Evolutionary conservation across 192 early-diverging fungal genomes (phyloP).

Genomic region (Pilaira anomala): DNA sequence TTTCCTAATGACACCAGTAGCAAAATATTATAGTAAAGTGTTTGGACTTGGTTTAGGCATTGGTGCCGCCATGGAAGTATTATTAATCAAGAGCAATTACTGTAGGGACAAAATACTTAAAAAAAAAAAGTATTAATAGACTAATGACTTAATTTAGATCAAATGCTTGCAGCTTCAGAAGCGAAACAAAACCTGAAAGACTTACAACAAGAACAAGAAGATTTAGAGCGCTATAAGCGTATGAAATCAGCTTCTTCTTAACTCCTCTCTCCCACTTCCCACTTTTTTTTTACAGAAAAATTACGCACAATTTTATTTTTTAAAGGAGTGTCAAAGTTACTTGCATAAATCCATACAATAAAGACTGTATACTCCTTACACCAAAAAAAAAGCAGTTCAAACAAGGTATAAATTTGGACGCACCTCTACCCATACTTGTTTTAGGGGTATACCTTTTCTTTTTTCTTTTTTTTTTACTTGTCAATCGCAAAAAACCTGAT

Average conservation of each 20-base stretch:
- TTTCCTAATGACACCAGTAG: slow-evolving; percentile 10
- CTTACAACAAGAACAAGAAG: slow-evolving; percentile 19
- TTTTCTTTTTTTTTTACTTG: too few species aligned
- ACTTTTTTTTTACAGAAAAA: too few species aligned
- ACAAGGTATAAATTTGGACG: too few species aligned
- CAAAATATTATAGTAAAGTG: slow-evolving; percentile 23
- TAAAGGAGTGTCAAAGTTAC: too few species aligned
- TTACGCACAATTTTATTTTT: too few species aligned
- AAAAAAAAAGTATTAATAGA: background rate
- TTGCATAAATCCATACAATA: too few species aligned
- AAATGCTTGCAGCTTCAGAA: slow-evolving; percentile 33
- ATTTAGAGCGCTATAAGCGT: slow-evolving; percentile 6
- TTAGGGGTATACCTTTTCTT: too few species aligned
- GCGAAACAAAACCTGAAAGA: slow-evolving; percentile 23
- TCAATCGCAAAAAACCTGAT: too few species aligned
- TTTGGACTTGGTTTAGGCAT: slow-evolving; percentile 22
- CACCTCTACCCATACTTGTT: too few species aligned
- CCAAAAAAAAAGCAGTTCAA: too few species aligned
- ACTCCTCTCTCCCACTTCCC: too few species aligned
- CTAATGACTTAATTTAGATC: slow-evolving; percentile 9
- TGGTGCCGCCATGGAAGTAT: slow-evolving; percentile 24
- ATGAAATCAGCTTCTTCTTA: background rate
- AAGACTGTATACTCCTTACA: too few species aligned
- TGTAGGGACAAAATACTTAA: slow-evolving; percentile 7
- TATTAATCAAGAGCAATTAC: slow-evolving; percentile 30